phyloP scores from a whole-genome alignment of 192 early-diverging fungal species.

The Coemansia aciculifera region DNA sequence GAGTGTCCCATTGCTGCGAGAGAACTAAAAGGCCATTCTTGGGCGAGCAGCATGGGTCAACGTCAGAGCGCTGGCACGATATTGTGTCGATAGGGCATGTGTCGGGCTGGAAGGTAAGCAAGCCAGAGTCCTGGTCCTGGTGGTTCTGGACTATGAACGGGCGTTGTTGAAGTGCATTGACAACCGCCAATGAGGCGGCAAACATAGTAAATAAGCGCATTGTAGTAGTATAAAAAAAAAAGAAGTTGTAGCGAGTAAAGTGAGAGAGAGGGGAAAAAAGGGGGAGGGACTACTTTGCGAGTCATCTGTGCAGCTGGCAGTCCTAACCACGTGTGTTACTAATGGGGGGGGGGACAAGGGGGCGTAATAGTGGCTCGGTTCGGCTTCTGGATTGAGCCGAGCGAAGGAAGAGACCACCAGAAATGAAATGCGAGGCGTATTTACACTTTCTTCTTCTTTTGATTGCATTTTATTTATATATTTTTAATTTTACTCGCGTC shows the following conservation, averaged over 20 bases:
- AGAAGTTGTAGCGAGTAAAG: too few species aligned
- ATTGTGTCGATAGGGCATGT: constrained; percentile 48
- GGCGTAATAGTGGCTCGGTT: background rate
- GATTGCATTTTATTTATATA: background rate
- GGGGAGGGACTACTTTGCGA: background rate
- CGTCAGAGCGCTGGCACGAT: constrained; percentile 34
- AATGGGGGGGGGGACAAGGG: background rate
- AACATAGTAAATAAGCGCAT: background rate
- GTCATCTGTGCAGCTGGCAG: background rate
- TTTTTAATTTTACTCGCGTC: background rate
- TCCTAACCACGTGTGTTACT: background rate
- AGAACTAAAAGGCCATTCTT: constrained; percentile 49
- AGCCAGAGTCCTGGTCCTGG: background rate
- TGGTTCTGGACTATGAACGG: background rate
- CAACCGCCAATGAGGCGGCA: background rate
- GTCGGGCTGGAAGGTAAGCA: background rate
- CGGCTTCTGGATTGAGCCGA: background rate
- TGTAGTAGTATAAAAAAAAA: background rate
- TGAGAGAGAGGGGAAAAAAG: background rate
- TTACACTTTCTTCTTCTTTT: background rate
- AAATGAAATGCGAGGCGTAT: background rate
- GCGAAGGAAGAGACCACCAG: background rate
- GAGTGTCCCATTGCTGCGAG: constrained; percentile 60
- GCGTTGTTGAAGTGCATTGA: background rate
- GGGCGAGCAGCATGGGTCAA: constrained; percentile 55